Evolutionary conservation across 2,329 filamentous ascomycete genomes (phyloP), one percentile per base, ranked within the genome.

Genomic region (Alternaria brassicae): DNA sequence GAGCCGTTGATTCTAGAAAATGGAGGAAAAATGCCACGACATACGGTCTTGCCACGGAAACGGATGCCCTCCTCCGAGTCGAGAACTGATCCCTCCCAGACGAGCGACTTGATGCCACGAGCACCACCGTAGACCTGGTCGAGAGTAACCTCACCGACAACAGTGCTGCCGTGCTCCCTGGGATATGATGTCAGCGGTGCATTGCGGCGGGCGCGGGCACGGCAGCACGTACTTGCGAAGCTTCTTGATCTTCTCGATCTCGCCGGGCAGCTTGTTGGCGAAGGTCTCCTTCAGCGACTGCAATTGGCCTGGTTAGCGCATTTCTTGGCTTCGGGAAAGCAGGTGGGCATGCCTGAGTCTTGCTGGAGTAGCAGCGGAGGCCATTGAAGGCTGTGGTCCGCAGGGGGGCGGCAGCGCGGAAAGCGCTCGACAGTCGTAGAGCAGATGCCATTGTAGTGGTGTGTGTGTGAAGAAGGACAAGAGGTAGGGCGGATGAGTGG

Each of bases 121-220:
- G 95, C 95, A 89, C 95, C 95, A 81, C 95, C 95, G 81, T 98
- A 99, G 79, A 97, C 95, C 85, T 99, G 95, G 86, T 98, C 95
- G 70, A 99, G 91, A 63, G 95, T 99, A 80, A 99, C 92, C 88
- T 98, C 92, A 81, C 95, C 94, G 72, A 99, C 80, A 76, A 98
- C 92, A 85, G 94, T 98, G 86, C 86, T 91, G 80, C 95, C 95
- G 81, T 96, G 88, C 79, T 97, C 94, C 84, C 93, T 96, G 72
- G 56, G 59, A 69, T 67, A 61, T 70, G 41, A 72, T 68, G 74
- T 75, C 64, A 78, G 67, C 62, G 59, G 50, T 53, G 54, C 60
- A 65, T 30, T 56, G 47, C 47, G 50, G 58, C 32, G 59, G 32
- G 40, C n/a, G 54, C 57, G 59, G 62, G 40, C 23, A 28, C 17